Evolutionary conservation across 1,139 yeast genomes (phyloP).

Genomic region (Pichia sp.): DNA sequence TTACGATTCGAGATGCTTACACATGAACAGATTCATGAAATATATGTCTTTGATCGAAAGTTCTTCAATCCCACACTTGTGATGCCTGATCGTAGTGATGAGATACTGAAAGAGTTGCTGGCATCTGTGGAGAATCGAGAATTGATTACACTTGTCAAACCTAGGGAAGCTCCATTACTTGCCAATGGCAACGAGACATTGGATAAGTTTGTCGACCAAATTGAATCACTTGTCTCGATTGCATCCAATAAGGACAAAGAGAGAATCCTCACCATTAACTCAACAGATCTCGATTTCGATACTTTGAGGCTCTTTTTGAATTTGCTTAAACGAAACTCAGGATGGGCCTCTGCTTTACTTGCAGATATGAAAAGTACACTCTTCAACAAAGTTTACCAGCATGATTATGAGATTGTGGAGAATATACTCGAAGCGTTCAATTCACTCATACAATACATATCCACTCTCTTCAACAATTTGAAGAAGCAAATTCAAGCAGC

Average conservation of each 20-base stretch:
- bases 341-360: slow-evolving; percentile 46
- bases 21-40: slow-evolving; percentile 32
- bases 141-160: slow-evolving; percentile 32
- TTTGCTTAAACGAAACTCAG: slow-evolving; percentile 38
- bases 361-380: slow-evolving; percentile 34
- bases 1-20: slow-evolving; percentile 43
- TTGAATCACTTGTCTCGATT: too few relatives aligned
- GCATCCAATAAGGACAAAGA: too few relatives aligned
- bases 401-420: slow-evolving; percentile 24
- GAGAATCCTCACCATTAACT: too few relatives aligned
- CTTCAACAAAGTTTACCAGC: slow-evolving; percentile 8
- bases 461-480: slow-evolving; percentile 33
- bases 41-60: slow-evolving; percentile 55
- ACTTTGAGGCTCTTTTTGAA: slow-evolving; percentile 25
- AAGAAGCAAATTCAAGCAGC: slow-evolving; percentile 47
- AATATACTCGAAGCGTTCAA: slow-evolving; percentile 44
- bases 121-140: slow-evolving; percentile 21
- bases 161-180: slow-evolving; percentile 37
- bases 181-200: too few relatives aligned
- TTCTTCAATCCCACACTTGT: slow-evolving; percentile 31
- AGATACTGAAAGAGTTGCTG: slow-evolving; percentile 15
- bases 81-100: slow-evolving; percentile 10
- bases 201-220: slow-evolving; percentile 6
- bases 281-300: slow-evolving; percentile 24
- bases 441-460: slow-evolving; percentile 52